Base-by-base conservation (phyloP, 179 eudicot genomes). In the Actinidia arguta region DNA sequence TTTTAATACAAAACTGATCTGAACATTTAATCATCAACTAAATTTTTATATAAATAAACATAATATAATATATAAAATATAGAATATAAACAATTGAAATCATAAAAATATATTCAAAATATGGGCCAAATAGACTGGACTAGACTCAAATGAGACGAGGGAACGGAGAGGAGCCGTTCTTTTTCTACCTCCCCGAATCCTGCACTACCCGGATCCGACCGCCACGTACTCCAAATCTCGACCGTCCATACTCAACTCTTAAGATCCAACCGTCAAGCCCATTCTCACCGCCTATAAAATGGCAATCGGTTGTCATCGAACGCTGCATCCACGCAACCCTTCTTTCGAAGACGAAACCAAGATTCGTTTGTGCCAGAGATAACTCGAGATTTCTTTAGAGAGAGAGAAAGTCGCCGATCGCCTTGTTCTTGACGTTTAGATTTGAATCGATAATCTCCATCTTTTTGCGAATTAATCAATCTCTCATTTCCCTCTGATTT, bases 191-290 rank as follows among this genome's bases (percentile, higher is more conserved):
- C 36, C 36, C 36, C 36, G 36, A 31, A 31, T 31, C 36, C 36
- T 31, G 12, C 27, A 7, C 27, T 70, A 20, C 6, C 3, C 74
- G 12, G 48, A 77, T 77, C 55, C 14, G 13, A 24, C 16, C 12
- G 69, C 42, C 88, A 86, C 82, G 88, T 85, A 27, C 31, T 25
- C 12, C 17, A 11, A 85, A 85, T 90, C 84, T 46, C 69, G 63
- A 11, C 92, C 92, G 86, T 90, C 68, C 54, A 75, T 27, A 66
- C 5, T 0, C 47, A 64, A 85, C 52, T 81, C 85, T 79, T 7
- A 0, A 54, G n/a, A 90, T 90, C 92, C n/a, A 46, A 46, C 89
- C 89, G 90, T 90, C 54, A 31, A 27, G 72, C 6, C 44, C 16
- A 18, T 74, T 46, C 64, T 47, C 5, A 31, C 70, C 66, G 66